phyloP scores from a whole-genome alignment of 768 basidiomycete genomes.

The Leccinum pellstonianum region DNA sequence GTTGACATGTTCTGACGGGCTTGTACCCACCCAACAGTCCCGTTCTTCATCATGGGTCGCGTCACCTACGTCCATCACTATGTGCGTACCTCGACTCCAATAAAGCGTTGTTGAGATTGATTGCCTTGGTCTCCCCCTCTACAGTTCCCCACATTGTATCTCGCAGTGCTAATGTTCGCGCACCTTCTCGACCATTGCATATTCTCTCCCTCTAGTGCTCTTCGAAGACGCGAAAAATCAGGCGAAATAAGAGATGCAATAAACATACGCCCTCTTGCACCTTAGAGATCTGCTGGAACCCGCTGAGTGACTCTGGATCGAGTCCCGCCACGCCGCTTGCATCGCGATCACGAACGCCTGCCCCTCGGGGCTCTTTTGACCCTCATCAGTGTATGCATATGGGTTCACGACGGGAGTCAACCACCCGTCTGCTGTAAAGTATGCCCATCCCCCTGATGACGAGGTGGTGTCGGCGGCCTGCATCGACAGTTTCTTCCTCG shows the following conservation, averaged over 20 bases:
- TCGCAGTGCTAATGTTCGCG: constrained; percentile 87
- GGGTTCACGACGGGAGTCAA: constrained; percentile 80
- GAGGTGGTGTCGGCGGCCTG: constrained; percentile 12
- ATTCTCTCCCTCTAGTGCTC: constrained; percentile 48
- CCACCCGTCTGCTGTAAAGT: constrained; percentile 64
- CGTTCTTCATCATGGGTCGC: constrained; percentile 97
- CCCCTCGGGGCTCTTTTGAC: constrained; percentile 64
- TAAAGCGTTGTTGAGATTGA: background rate
- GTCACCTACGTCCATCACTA: constrained; percentile 97
- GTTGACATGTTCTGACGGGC: background rate
- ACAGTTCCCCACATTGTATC: constrained; percentile 95
- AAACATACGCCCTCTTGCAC: background rate
- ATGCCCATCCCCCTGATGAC: constrained; percentile 30
- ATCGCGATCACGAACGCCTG: constrained; percentile 79
- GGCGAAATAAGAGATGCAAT: constrained; percentile 34
- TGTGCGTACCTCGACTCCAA: constrained; percentile 44
- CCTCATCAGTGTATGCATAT: constrained; percentile 45
- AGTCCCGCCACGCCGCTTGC: constrained; percentile 74
- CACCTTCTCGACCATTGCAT: constrained; percentile 87
- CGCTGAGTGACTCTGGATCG: background rate
- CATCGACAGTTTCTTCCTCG: constrained; percentile 41
- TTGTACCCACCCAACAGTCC: constrained; percentile 49
- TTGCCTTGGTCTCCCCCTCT: background rate
- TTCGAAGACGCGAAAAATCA: constrained; percentile 64
- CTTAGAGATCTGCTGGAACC: background rate